phyloP scores from a whole-genome alignment of 352 stramenopile species.

The Thalassiosira livingstoniorum region DNA sequence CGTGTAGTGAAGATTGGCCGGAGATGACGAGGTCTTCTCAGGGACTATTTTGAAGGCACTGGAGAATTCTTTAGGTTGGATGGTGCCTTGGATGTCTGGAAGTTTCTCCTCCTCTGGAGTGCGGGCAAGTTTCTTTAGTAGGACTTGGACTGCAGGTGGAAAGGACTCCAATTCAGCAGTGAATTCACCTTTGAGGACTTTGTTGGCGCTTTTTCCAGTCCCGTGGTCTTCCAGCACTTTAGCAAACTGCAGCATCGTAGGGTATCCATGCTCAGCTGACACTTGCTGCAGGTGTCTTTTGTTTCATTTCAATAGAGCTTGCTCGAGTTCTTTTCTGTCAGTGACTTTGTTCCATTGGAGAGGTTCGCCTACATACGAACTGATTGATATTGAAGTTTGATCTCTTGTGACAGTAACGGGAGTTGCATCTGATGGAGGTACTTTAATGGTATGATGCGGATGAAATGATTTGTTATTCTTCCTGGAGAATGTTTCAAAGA shows the following conservation, averaged over 20 bases:
- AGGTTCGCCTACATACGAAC: neutral
- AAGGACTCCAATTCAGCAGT: neutral
- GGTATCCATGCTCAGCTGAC: slow-evolving; percentile 1
- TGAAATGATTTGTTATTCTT: slow-evolving; percentile 4
- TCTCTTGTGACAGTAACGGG: neutral
- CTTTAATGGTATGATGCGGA: slow-evolving; percentile 39
- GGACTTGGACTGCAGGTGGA: neutral
- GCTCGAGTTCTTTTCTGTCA: slow-evolving; percentile 11
- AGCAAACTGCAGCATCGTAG: neutral
- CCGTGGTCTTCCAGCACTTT: neutral
- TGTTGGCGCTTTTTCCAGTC: neutral
- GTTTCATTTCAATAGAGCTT: slow-evolving; percentile 21
- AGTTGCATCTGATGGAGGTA: neutral
- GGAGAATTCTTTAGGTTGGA: too few relatives aligned
- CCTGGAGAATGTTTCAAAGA: slow-evolving; percentile 30
- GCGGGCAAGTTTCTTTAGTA: neutral
- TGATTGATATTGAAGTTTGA: neutral
- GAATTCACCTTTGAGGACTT: neutral
- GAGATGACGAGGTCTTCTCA: too few relatives aligned
- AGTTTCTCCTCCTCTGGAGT: too few relatives aligned
- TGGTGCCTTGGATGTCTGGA: too few relatives aligned
- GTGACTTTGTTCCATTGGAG: slow-evolving; percentile 21
- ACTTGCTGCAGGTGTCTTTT: slow-evolving; percentile 40
- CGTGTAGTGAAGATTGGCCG: too few relatives aligned
- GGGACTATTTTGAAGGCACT: too few relatives aligned